Evolutionary conservation across 202 grass and related monocot genomes (phyloP).

Genomic region (Schoenoplectus tabernaemontani): DNA sequence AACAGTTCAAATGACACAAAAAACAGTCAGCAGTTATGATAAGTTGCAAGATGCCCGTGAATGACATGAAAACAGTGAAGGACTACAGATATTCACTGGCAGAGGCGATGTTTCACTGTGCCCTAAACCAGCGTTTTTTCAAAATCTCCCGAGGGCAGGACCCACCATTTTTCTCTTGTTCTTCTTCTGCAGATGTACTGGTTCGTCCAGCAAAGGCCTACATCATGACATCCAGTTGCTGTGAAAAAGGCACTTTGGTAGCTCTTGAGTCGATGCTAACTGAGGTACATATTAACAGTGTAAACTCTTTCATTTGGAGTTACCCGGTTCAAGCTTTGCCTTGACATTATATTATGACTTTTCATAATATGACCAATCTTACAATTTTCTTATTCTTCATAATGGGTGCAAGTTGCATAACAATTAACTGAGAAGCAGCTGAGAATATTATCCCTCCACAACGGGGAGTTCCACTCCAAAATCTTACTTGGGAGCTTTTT

Average conservation of each 20-base stretch:
- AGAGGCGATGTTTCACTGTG: slow-evolving; percentile 96
- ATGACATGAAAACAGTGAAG: slow-evolving; percentile 73
- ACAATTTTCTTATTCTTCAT: not conserved
- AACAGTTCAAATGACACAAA: not conserved
- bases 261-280: slow-evolving; percentile 90
- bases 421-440: not conserved
- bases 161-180: slow-evolving; percentile 91
- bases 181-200: slow-evolving; percentile 80
- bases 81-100: slow-evolving; percentile 83
- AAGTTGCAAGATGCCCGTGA: slow-evolving; percentile 89
- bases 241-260: slow-evolving; percentile 79
- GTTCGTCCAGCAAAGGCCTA: slow-evolving; percentile 85
- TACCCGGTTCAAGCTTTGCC: not conserved
- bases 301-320: not conserved
- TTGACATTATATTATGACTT: not conserved
- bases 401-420: not conserved
- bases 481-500: slow-evolving; percentile 11
- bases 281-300: slow-evolving; percentile 47
- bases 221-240: slow-evolving; percentile 92
- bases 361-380: not conserved
- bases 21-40: slow-evolving; percentile 95
- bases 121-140: slow-evolving; percentile 94
- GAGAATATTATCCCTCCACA: not conserved
- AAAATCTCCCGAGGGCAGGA: slow-evolving; percentile 83
- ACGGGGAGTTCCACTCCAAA: not conserved